phyloP scores from a whole-genome alignment of 345 rosid species.

The Gossypium anomalum region DNA sequence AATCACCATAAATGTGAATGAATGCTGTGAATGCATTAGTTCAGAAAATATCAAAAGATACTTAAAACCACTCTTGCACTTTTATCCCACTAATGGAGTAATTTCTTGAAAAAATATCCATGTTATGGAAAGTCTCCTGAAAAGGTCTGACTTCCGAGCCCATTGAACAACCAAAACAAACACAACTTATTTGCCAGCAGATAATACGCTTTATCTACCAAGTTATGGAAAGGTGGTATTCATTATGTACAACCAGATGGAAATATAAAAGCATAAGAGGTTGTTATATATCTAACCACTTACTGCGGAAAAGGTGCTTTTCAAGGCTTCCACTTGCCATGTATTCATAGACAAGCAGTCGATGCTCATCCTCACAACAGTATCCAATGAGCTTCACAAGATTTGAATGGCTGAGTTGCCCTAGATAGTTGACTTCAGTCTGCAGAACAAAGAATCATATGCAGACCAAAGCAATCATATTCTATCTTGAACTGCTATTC shows the following conservation, averaged over 20 bases:
- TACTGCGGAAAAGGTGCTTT: slow-evolving; percentile 94
- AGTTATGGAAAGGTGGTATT: background rate
- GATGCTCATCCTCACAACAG: slow-evolving; percentile 96
- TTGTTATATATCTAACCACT: slow-evolving; percentile 20
- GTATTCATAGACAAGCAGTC: slow-evolving; percentile 87
- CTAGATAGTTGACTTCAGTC: slow-evolving; percentile 96
- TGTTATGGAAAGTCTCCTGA: background rate
- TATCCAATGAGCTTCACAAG: slow-evolving; percentile 97
- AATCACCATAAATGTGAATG: background rate
- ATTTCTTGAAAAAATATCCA: background rate
- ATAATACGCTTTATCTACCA: background rate
- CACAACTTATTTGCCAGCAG: background rate
- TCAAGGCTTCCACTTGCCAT: slow-evolving; percentile 94
- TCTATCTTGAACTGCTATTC: background rate
- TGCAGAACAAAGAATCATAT: slow-evolving; percentile 30
- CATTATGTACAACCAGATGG: background rate
- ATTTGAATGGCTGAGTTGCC: slow-evolving; percentile 85
- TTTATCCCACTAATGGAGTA: background rate
- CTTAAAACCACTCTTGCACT: background rate
- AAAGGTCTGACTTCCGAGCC: background rate
- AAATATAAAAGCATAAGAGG: slow-evolving; percentile 2
- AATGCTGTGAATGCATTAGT: background rate
- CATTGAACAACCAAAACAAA: background rate
- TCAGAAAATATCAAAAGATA: background rate
- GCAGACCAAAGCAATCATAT: background rate